Base-by-base conservation (phyloP, 257 asterid genomes). In the Jaltomata sinuosa region DNA sequence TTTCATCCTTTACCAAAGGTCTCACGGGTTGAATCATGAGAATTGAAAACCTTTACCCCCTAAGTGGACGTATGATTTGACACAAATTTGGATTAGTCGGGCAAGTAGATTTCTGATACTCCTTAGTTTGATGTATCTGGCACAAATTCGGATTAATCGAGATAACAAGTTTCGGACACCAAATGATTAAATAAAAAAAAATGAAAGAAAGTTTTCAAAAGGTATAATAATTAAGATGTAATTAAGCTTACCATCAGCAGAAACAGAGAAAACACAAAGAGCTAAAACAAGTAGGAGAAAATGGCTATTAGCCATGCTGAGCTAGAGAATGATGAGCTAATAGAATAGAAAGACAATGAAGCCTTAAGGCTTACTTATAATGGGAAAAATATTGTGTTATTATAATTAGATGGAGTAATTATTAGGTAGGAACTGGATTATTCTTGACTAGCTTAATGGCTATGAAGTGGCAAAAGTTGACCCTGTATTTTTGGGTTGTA, bases 191-290 rank as follows among this genome's bases (percentile, higher is more conserved):
- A 11, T 69, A 34, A 3, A 19, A 31, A n/a, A 21, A 69, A 21
- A 69, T 2, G 19, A 38, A n/a, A 69, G 29, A 68, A 25, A 61
- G 22, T 31, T 62, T 62, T 27, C 38, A 15, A 31, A 64, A 64
- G 42, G 11, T 29, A 15, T 15, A 27, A 62, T 27, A 55, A 15
- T 34, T 36, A 71, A 29, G 50, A 6, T 72, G 11, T 2, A n/a
- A n/a, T n/a, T n/a, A 16, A 29, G 53, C 55, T 76, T 88, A 88
- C 90, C 83, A 25, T 77, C 83, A 42, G 89, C 86, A 10, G 85
- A 76, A 65, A 84, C 86, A 15, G 85, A 86, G 87, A 86, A 62
- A 83, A 86, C 34, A 67, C 79, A 81, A 55, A 88, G 49, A 83
- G 27, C 15, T 59, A 68, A 81, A 53, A 84, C 14, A 57, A 82